Base-by-base conservation (phyloP, 305 asterid genomes). In the Coffea humblotiana region DNA sequence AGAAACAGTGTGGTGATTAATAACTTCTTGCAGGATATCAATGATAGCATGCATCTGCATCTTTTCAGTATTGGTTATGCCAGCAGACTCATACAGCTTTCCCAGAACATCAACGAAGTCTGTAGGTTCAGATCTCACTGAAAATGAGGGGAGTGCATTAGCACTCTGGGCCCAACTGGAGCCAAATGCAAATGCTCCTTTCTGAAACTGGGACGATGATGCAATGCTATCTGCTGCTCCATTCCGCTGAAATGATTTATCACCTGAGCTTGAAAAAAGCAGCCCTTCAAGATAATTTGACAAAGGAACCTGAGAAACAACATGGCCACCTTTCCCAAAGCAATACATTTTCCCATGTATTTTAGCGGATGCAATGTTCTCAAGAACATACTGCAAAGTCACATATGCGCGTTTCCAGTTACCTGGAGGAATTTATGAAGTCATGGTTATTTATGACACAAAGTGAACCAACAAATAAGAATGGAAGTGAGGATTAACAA, bases 381-480 rank as follows among this genome's bases (percentile, higher is more conserved):
- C 86, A 37, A 79, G 87, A 75, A 96, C 94, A 87, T 92, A 95
- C 82, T 89, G 89, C 89, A 96, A 79, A 85, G 94, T 97, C 83
- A 90, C 86, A 82, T 87, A 78, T 75, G 98, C 92, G 68, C 98
- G 98, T 84, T 86, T 90, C 94, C 95, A 96, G 84, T 94, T 91
- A 79, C 98, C 99, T 94, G 87, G 71, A 77, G 77, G 85, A 85
- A 86, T 77, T 81, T 49, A 76, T 45, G 49, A 21, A 2, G 25
- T 25, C 74, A 49, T 11, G 40, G 11, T 71, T 21, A 49, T 29
- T 63, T 71, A 63, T 60, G 56, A 18, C 25, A 49, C 16, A 76
- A 29, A 29, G 40, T 45, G 60, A 61, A 64, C 16, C 19, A 64
- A 47, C 37, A 79, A 19, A 2, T 3, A 58, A 43, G 54, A 29